Evolutionary conservation across 2,329 filamentous ascomycete genomes (phyloP).

Genomic region (Trichoderma polysporum): DNA sequence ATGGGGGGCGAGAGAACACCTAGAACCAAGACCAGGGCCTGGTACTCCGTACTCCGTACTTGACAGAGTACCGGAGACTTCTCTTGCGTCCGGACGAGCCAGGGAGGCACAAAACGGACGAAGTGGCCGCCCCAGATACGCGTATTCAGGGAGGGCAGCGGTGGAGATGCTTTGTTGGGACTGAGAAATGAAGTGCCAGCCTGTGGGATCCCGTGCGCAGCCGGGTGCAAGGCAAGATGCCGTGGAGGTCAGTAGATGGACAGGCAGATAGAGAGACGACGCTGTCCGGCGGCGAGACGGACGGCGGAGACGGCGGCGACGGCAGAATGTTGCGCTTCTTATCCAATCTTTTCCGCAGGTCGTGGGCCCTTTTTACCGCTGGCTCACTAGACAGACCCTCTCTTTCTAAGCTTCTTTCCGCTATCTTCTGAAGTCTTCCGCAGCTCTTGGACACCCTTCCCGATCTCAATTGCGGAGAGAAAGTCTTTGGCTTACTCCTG

Average conservation of each 20-base stretch:
- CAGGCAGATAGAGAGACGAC: neutral
- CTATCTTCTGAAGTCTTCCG: neutral
- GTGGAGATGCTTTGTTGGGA: slow-evolving; percentile 13
- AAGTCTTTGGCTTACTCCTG: neutral
- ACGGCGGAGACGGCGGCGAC: slow-evolving; percentile 12
- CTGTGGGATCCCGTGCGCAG: neutral
- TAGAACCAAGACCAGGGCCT: neutral
- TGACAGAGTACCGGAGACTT: slow-evolving; percentile 14
- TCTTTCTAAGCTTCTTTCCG: neutral
- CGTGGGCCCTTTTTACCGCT: neutral
- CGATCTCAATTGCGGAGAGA: slow-evolving; percentile 12
- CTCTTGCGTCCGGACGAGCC: slow-evolving; percentile 10
- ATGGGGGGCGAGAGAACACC: neutral
- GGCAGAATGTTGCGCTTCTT: neutral
- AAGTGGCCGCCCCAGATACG: slow-evolving; percentile 14
- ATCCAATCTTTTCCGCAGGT: slow-evolving; percentile 2
- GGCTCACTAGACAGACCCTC: neutral
- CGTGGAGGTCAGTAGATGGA: neutral
- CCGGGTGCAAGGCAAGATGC: neutral
- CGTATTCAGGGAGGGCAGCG: slow-evolving; percentile 4
- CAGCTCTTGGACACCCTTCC: neutral
- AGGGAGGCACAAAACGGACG: slow-evolving; percentile 7
- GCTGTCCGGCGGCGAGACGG: neutral
- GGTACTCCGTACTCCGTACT: too few relatives aligned
- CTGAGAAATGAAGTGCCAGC: slow-evolving; percentile 6